Base-by-base conservation (phyloP, 108 stramenopile species). In the Skeletonema grethae region DNA sequence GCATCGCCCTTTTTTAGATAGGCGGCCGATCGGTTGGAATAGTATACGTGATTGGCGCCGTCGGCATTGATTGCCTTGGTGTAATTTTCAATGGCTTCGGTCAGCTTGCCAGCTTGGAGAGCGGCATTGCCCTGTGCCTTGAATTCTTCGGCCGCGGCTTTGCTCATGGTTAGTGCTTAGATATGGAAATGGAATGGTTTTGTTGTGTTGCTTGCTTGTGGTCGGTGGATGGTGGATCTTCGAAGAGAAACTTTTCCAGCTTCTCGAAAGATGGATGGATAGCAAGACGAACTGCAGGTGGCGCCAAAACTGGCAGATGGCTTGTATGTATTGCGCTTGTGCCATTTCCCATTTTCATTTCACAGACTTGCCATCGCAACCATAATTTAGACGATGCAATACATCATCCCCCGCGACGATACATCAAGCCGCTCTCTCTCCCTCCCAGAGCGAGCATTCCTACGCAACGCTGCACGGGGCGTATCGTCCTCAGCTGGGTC, bases 21-120 rank as follows among this genome's bases (percentile, higher is more conserved):
- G 16, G 99, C 98, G 11, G 98, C 98, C 20, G 93, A 94, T n/a
- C 99, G 90, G 81, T 99, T 99, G 75, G 89, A 90, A 79, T 84
- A 99, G 81, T 93, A 99, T 24, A 97, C 93, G 82, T 97, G 96
- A 77, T 97, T 96, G 80, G 87, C 59, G 20, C 95, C 95, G 61
- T 99, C 97, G 59, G 91, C 66, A 63, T 91, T 84, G 75, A 99
- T 99, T 58, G 99, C 99, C 61, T 94, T 85, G 56, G 97, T 95
- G 92, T 99, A 99, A 35, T 82, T 57, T 65, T 91, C 90, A 70
- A 99, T 97, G 43, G 99, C 99, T 41, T 90, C 87, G 43, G 97
- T 91, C 65, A 86, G 84, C 45, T 99, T 92, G 32, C 93, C 88
- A 2, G 88, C 86, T 73, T 98, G 84, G 68, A 99, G 88, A 16